Evolutionary conservation across 805 yeast species (phyloP).

Genomic region (Saccharomyces eubayanus): DNA sequence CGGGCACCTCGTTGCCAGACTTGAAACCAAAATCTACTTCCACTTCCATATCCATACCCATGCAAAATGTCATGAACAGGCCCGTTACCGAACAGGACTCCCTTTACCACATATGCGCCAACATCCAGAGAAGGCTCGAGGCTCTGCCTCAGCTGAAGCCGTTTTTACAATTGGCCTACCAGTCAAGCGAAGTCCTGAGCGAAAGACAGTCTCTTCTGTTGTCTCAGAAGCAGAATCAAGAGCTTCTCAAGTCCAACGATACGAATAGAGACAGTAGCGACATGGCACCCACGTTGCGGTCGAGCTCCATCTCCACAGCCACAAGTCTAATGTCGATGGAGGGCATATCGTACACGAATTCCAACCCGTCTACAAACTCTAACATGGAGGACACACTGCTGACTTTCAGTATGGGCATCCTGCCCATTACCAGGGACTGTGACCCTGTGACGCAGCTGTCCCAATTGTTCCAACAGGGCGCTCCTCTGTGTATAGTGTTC

Average conservation of each 20-base stretch:
- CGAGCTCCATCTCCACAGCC: conserved; percentile 29
- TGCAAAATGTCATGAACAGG: conserved; percentile 48
- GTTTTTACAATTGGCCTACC: conserved; percentile 53
- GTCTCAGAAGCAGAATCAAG: conserved; percentile 34
- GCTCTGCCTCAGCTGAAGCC: conserved; percentile 61
- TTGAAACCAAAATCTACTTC: conserved; percentile 13
- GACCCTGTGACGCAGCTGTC: conserved; percentile 92
- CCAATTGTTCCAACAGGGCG: conserved; percentile 83
- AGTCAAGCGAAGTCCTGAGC: conserved; percentile 57
- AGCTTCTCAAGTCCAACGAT: conserved; percentile 2
- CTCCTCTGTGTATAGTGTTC: conserved; percentile 80
- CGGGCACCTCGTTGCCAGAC: conserved; percentile 2
- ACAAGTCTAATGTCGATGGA: conserved; percentile 25
- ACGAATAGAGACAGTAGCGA: conserved; percentile 13
- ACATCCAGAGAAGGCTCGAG: conserved; percentile 47
- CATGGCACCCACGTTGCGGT: conserved; percentile 22
- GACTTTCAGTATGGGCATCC: conserved; percentile 69
- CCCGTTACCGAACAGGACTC: conserved; percentile 58
- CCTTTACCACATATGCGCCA: conserved; percentile 56
- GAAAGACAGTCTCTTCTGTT: conserved; percentile 58
- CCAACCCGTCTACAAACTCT: conserved; percentile 16
- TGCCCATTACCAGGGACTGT: conserved; percentile 63
- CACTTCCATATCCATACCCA: conserved; percentile 13
- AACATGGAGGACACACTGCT: conserved; percentile 31
- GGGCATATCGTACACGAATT: conserved; percentile 19